Evolutionary conservation across 2,329 filamentous ascomycete genomes (phyloP), one percentile per base, ranked within the genome.

Genomic region (Teratosphaeriaceae sp.): DNA sequence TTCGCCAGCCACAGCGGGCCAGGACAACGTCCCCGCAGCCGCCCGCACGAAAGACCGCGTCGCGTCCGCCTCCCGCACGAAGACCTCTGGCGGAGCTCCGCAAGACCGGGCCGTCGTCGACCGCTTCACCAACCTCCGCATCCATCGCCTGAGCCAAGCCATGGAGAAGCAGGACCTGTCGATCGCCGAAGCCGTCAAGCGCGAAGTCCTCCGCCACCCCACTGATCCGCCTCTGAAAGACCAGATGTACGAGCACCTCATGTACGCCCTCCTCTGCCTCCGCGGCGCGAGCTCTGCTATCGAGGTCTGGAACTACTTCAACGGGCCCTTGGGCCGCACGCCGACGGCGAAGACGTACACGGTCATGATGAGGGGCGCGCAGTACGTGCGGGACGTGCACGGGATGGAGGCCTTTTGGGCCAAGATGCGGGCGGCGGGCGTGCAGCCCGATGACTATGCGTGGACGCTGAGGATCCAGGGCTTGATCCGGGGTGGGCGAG

Each of bases 401-500:
- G 78, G 74, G 18, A 69, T 89, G 47, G 75, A 82, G 43, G 71
- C 71, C 1, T 72, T 88, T 23, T 94, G 87, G 86, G 52, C 64
- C 0, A 77, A 75, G 49, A 77, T 92, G 64, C 56, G 74, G 3
- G 58, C 57, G 7, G 73, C 78, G 1, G 76, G 76, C 1, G 55
- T 79, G 8, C 65, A 74, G 49, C 78, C 87, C 3, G 85, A 90
- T 60, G 62, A 63, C 5, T 57, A 70, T 42, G 78, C 81, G 29
- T 92, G 86, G 86, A 83, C 80, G 7, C 78, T 79, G 12, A 75
- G 83, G 20, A 77, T 92, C 33, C 74, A 78, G 20, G 80, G 79
- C 0, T 70, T 88, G 9, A 76, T 88, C 43, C 69, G 73, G 30
- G 65, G 72, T 35, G 72, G 74, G 23, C 67, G 74, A 46, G 53